phyloP scores from a whole-genome alignment of 371 early-diverging fungal species.

The Massospora cicadina region DNA sequence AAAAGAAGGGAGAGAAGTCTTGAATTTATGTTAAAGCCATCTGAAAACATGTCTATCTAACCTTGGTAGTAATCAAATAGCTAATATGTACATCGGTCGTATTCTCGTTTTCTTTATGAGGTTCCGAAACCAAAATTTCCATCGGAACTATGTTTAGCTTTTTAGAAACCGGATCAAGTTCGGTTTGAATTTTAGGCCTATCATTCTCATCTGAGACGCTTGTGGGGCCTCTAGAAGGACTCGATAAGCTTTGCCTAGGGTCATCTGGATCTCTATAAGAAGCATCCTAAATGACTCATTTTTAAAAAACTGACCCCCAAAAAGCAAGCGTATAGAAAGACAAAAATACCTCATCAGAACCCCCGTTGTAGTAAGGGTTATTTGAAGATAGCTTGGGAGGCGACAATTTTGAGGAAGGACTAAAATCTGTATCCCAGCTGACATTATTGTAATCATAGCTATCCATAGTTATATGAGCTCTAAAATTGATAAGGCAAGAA shows the following conservation, averaged over 20 bases:
- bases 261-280: neutral
- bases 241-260: neutral
- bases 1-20: conserved; percentile 38
- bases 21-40: neutral
- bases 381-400: neutral
- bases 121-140: conserved; percentile 44
- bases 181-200: neutral
- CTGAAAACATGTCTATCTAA: conserved; percentile 13
- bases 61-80: conserved; percentile 65
- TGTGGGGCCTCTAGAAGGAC: neutral
- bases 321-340: neutral
- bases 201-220: neutral
- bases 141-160: conserved; percentile 14
- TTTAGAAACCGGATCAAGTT: neutral
- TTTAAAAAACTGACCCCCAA: neutral
- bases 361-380: neutral
- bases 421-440: conserved; percentile 4
- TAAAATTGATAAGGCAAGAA: too few species aligned
- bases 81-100: conserved; percentile 53
- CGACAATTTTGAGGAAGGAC: neutral
- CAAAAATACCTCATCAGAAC: neutral
- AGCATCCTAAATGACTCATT: neutral
- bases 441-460: conserved; percentile 9
- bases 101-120: conserved; percentile 74
- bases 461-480: too few species aligned